Evolutionary conservation across 768 basidiomycete species (phyloP).

Genomic region (Boletus rubroflammeus): DNA sequence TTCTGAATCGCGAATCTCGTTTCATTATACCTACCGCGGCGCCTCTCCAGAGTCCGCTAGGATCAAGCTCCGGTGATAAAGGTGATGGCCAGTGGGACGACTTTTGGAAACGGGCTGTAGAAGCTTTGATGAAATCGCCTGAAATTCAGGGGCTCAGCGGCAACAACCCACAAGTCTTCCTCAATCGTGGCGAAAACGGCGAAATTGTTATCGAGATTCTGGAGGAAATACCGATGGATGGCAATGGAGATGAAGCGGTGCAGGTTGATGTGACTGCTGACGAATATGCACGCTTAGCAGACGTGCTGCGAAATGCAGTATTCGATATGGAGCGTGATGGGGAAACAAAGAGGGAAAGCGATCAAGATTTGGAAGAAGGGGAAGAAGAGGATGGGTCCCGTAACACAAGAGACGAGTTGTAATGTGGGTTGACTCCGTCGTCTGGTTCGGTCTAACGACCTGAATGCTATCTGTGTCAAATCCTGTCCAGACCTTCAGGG

Average conservation of each 20-base stretch:
- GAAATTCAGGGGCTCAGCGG: conserved; percentile 28
- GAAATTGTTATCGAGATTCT: conserved; percentile 42
- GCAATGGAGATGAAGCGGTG: conserved; percentile 17
- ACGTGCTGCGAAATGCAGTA: conserved; percentile 52
- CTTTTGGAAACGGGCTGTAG: conserved; percentile 29
- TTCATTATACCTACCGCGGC: conserved; percentile 37
- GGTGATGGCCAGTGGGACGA: conserved; percentile 18
- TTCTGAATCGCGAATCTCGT: conserved; percentile 47
- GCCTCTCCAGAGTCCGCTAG: conserved; percentile 17
- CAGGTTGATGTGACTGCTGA: conserved; percentile 34
- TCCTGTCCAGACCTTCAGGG: conserved; percentile 6
- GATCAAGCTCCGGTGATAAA: conserved; percentile 15
- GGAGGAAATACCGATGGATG: conserved; percentile 42
- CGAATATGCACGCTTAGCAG: conserved; percentile 43
- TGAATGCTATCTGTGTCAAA: conserved; percentile 15
- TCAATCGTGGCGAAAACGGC: conserved; percentile 43
- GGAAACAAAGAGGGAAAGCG: conserved; percentile 18
- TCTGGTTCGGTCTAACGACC: conserved; percentile 10
- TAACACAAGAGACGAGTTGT: conserved; percentile 31
- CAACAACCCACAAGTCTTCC: conserved; percentile 35
- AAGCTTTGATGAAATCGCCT: conserved; percentile 29
- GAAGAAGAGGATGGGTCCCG: conserved; percentile 32
- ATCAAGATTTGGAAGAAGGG: conserved; percentile 27
- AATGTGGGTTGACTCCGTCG: conserved; percentile 24
- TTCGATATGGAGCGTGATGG: conserved; percentile 43